A percentile compares a stretch with the other conserved stretches of the same genome.
phyloP scores from a whole-genome alignment of 331 rosid genomes.

The Telfairia occidentalis region DNA sequence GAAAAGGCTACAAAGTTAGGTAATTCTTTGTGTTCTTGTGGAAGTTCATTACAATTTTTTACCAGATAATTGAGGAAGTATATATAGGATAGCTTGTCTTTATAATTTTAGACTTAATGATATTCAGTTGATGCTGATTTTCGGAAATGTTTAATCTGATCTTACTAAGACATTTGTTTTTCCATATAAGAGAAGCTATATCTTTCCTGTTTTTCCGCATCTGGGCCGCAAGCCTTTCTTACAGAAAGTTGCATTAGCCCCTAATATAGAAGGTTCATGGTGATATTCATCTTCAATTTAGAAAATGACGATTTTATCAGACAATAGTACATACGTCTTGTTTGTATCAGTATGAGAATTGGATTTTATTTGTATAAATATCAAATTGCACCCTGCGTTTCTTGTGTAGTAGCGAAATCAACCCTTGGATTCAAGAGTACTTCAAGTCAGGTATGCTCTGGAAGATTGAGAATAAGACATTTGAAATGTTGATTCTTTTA shows the following conservation, averaged over 20 bases:
- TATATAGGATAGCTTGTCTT: neutral
- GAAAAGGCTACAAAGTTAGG: slow-evolving; percentile 40
- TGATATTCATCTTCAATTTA: neutral
- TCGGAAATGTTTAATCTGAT: neutral
- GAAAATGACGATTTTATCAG: neutral
- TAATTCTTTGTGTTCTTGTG: slow-evolving; percentile 14
- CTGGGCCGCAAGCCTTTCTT: neutral
- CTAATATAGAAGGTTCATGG: neutral
- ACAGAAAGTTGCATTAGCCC: neutral
- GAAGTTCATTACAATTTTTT: neutral
- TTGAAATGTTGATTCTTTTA: neutral
- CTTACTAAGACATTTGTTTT: neutral
- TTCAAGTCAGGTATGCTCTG: slow-evolving; percentile 30
- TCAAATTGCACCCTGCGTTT: neutral
- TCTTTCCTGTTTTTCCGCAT: neutral
- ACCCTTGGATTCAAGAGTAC: slow-evolving; percentile 21
- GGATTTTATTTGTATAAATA: neutral
- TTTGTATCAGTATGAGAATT: neutral
- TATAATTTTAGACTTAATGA: neutral
- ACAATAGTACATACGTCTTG: neutral
- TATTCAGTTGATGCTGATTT: neutral
- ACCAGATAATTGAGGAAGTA: neutral
- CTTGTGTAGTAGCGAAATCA: slow-evolving; percentile 39
- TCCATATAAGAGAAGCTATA: neutral
- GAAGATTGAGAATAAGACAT: slow-evolving; percentile 1